Evolutionary conservation across 768 basidiomycete genomes (phyloP).

Genomic region (Cyathus striatus): DNA sequence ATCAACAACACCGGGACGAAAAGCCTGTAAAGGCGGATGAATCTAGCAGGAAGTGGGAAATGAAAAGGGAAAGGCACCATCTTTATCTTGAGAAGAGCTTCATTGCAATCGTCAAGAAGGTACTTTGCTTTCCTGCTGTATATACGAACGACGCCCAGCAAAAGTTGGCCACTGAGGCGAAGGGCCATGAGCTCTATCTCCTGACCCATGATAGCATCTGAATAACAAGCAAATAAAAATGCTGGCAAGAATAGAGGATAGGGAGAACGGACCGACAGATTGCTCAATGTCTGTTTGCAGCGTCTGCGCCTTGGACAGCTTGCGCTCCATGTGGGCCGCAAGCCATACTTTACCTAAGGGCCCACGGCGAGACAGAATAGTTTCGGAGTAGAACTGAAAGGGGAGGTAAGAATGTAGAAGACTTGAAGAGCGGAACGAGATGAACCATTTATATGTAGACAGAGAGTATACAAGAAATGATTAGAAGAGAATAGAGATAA

Average conservation of each 20-base stretch:
- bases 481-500: too few species aligned
- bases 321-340: slow-evolving; percentile 97
- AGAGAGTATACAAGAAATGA: too few species aligned
- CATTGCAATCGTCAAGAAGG: slow-evolving; percentile 95
- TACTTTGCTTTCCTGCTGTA: slow-evolving; percentile 98
- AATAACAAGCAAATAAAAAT: not conserved
- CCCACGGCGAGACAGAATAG: slow-evolving; percentile 89
- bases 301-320: slow-evolving; percentile 93
- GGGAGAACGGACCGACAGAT: slow-evolving; percentile 66
- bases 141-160: slow-evolving; percentile 95
- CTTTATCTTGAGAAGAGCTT: slow-evolving; percentile 91
- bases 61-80: slow-evolving; percentile 52
- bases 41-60: not conserved
- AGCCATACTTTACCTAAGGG: slow-evolving; percentile 98
- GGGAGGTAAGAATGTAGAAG: not conserved
- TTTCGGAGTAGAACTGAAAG: slow-evolving; percentile 88
- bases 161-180: slow-evolving; percentile 91
- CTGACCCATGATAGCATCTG: slow-evolving; percentile 91
- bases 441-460: not conserved
- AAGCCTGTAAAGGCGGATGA: slow-evolving; percentile 51
- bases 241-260: not conserved
- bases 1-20: slow-evolving; percentile 92
- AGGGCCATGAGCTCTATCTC: slow-evolving; percentile 92
- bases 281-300: slow-evolving; percentile 93
- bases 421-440: not conserved